A percentile compares a stretch with the other conserved stretches of the same genome.
These are phyloP conservation scores for Elymus sibiricus DNA, from an alignment of 176 grass and related monocot genomes.

Conservation along the genomic window DNA sequence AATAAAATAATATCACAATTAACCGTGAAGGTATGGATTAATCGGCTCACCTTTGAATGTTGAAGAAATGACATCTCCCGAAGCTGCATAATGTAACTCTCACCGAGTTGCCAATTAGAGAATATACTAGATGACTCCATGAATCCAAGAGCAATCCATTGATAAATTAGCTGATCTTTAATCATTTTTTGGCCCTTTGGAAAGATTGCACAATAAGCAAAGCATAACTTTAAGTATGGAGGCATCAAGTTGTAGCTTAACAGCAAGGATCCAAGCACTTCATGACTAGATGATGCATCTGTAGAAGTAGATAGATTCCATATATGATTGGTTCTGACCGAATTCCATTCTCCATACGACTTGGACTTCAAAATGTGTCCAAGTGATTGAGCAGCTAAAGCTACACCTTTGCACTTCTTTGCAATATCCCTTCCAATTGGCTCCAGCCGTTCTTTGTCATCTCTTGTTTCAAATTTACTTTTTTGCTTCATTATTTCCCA, in stretches of 20 bases:
- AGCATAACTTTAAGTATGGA: not conserved
- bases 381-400: slow-evolving; percentile 13
- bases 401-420: not conserved
- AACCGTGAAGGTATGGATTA: too few relatives aligned
- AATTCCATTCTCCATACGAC: not conserved
- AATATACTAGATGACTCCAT: not conserved
- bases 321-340: not conserved
- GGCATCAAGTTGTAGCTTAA: not conserved
- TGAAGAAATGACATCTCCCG: not conserved
- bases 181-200: not conserved
- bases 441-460: not conserved
- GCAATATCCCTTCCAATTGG: not conserved
- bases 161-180: slow-evolving; percentile 25
- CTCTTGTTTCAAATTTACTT: not conserved
- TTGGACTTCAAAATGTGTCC: not conserved
- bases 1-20: too few relatives aligned
- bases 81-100: not conserved
- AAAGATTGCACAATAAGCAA: slow-evolving; percentile 26
- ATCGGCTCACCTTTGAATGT: not conserved
- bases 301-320: not conserved
- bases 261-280: not conserved
- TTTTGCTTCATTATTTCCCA: not conserved
- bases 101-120: not conserved
- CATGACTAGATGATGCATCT: not conserved
- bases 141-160: slow-evolving; percentile 29